Evolutionary conservation across 2,329 filamentous ascomycete genomes (phyloP).

Genomic region (Onygenales sp.): DNA sequence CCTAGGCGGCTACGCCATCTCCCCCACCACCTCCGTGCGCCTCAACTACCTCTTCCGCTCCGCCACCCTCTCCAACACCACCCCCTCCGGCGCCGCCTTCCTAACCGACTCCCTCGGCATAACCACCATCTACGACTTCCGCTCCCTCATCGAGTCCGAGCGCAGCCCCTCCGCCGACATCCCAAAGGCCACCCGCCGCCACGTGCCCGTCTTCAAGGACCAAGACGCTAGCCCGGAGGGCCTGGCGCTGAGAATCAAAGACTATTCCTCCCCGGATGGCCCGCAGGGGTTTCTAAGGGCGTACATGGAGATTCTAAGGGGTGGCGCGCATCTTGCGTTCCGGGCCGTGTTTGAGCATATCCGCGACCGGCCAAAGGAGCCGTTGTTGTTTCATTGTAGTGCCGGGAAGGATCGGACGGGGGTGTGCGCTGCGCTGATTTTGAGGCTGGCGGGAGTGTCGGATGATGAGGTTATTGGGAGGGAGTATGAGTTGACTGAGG

Average conservation of each 20-base stretch:
- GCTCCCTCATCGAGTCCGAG: conserved; percentile 42
- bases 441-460: conserved; percentile 53
- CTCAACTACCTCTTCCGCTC: conserved; percentile 55
- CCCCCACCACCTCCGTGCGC: conserved; percentile 33
- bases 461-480: conserved; percentile 46
- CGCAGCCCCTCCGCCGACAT: conserved; percentile 35
- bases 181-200: conserved; percentile 45
- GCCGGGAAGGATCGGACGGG: conserved; percentile 72
- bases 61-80: conserved; percentile 55
- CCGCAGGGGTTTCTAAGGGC: conserved; percentile 57
- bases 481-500: conserved; percentile 18
- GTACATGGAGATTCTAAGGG: conserved; percentile 60
- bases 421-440: conserved; percentile 56
- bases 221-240: conserved; percentile 56
- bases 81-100: conserved; percentile 42
- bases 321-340: conserved; percentile 49
- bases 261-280: conserved; percentile 49
- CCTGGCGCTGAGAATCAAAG: conserved; percentile 50
- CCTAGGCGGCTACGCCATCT: conserved; percentile 50
- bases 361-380: conserved; percentile 32
- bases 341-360: conserved; percentile 53
- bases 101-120: conserved; percentile 49
- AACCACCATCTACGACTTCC: conserved; percentile 57
- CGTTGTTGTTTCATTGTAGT: conserved; percentile 62
- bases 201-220: conserved; percentile 57